Evolutionary conservation across 805 yeast genomes (phyloP), one percentile per base, ranked within the genome.

Genomic region (Sugiyamaella boreocaroliniensis): DNA sequence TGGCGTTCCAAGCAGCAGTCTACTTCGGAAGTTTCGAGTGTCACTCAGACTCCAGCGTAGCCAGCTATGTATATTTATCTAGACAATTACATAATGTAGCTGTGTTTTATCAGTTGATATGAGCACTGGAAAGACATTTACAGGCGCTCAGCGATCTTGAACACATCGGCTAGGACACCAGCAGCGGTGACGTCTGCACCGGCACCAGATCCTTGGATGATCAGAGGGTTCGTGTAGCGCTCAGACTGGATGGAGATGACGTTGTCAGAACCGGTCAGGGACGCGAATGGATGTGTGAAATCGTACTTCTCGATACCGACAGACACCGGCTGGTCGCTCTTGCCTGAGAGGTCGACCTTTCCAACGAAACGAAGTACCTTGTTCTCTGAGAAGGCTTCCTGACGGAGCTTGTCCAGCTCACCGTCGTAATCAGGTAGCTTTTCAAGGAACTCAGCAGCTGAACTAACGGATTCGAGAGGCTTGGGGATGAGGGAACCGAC

Each of bases 201-300:
- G 63, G 96, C 80, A 62, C 76, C 99, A 32, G 99, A 99, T 72
- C 99, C 99, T 77, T 93, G 99, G 63, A 93, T 79, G 57, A 93
- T 85, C 68, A 93, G 77, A 50, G 99, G 99, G 71, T 88, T 89
- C 42, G 85, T 80, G 72, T 93, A 93, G 74, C 99, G 86, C 68
- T 87, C 83, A 32, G 97, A 85, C 69, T 83, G 84, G 73, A 93
- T 86, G 19, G 97, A 83, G 56, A 93, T 85, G 55, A 93, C 97
- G 67, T 93, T 93, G 69, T 93, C 98, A 56, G 97, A 87, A 49
- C 99, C 99, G 75, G 87, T 86, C 68, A 93, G 79, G 11, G 96
- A 77, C 43, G 99, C 98, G 67, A 93, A 93, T 51, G 99, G 98
- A 69, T 93, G 98, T 62, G 92, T 84, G 53, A 78, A 76, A 52